Evolutionary conservation across 306 rosid species (phyloP).

Genomic region (Macrotyloma uniflorum): DNA sequence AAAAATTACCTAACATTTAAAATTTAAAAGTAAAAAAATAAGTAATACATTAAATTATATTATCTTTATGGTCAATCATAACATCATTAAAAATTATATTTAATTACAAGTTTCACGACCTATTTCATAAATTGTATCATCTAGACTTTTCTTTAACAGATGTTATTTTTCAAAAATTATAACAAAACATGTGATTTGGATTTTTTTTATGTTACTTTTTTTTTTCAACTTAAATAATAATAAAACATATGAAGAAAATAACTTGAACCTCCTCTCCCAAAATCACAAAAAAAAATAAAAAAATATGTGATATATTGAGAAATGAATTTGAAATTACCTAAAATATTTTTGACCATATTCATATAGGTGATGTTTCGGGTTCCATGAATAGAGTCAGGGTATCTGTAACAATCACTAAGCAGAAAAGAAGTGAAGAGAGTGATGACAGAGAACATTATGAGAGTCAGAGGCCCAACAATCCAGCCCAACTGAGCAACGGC

Average conservation of each 20-base stretch:
- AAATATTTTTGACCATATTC: constrained; percentile 38
- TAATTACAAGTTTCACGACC: too few relatives aligned
- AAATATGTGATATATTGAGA: too few relatives aligned
- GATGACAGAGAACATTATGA: constrained; percentile 18
- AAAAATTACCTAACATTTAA: too few relatives aligned
- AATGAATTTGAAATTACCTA: constrained; percentile 38
- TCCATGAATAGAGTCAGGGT: constrained; percentile 49
- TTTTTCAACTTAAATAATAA: too few relatives aligned
- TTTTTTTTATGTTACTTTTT: too few relatives aligned
- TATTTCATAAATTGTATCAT: too few relatives aligned
- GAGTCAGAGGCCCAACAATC: constrained; percentile 36
- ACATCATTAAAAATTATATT: neutral
- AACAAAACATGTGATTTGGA: too few relatives aligned
- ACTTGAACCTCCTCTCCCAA: neutral
- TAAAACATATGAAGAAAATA: too few relatives aligned
- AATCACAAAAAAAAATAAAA: neutral
- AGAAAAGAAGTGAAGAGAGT: constrained; percentile 39
- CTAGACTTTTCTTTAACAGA: too few relatives aligned
- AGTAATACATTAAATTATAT: neutral
- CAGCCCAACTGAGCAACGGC: constrained; percentile 58
- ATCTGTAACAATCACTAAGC: constrained; percentile 46
- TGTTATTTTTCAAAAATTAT: too few relatives aligned
- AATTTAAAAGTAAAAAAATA: too few relatives aligned
- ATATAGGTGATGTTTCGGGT: constrained; percentile 44
- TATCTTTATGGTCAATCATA: neutral